phyloP scores from a whole-genome alignment of 2,329 filamentous ascomycete species.

The Penicillium thymicola region DNA sequence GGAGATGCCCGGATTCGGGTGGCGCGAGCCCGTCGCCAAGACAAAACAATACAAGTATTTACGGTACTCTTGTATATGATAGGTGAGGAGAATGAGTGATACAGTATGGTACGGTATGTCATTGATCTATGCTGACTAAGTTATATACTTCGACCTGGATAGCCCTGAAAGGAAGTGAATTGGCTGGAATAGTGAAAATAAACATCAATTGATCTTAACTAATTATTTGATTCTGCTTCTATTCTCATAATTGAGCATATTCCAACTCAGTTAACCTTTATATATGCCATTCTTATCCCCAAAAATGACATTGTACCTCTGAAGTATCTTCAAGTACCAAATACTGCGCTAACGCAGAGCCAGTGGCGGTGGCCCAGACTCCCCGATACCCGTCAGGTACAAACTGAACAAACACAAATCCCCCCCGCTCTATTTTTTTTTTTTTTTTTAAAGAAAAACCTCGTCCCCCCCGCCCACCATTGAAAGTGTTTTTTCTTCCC shows the following conservation, averaged over 20 bases:
- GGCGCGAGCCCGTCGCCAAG: slow-evolving; percentile 7
- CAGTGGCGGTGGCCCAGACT: slow-evolving; percentile 5
- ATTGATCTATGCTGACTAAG: not conserved
- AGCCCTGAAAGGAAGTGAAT: slow-evolving; percentile 8
- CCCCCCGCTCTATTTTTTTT: slow-evolving; percentile 4
- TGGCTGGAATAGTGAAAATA: not conserved
- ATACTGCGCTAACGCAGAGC: not conserved
- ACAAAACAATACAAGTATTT: not conserved
- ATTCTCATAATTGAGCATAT: not conserved
- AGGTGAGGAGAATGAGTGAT: not conserved
- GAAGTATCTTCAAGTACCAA: not conserved
- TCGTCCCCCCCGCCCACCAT: slow-evolving; percentile 26
- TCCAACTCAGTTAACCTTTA: rapidly evolving
- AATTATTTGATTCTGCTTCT: rapidly evolving
- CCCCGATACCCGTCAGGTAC: not conserved
- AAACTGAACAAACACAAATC: slow-evolving; percentile 14
- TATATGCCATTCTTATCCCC: too few relatives aligned
- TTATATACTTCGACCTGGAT: not conserved
- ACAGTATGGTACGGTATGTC: not conserved
- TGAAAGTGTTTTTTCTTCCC: slow-evolving; percentile 29
- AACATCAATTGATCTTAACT: not conserved
- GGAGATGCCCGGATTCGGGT: slow-evolving; percentile 11
- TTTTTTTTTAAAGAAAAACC: slow-evolving; percentile 18
- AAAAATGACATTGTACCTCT: too few relatives aligned
- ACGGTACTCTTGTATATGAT: not conserved